Percentiles rank a stretch among this genome's conserved stretches.
phyloP scores from a whole-genome alignment of 106 monocot genomes.

The Agapanthus africanus region DNA sequence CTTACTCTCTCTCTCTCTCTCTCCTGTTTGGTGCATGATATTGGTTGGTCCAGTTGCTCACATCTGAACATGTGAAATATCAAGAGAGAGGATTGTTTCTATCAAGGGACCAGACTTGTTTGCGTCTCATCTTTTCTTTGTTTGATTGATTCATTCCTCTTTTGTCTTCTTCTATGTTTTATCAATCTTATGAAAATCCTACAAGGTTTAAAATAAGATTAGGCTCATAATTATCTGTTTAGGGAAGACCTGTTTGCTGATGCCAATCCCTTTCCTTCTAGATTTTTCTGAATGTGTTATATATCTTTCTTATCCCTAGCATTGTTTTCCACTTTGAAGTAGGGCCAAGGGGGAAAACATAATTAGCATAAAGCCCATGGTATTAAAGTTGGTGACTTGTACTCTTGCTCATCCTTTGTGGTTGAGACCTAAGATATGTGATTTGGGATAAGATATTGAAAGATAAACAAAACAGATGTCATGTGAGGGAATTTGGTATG shows the following conservation, averaged over 20 bases:
- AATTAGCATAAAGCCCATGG: background rate
- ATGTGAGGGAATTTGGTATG: slow-evolving; percentile 3
- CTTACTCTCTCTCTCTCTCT: too few species aligned
- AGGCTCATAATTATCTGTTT: too few species aligned
- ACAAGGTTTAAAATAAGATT: background rate
- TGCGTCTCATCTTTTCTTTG: too few species aligned
- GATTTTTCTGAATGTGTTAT: background rate
- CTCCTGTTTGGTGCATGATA: too few species aligned
- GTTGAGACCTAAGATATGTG: background rate
- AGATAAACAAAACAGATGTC: background rate
- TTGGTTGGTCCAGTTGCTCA: too few species aligned
- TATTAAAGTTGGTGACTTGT: background rate
- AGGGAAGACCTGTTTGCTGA: background rate
- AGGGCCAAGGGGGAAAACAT: background rate
- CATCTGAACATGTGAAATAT: too few species aligned
- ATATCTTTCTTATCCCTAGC: background rate
- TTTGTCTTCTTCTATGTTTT: background rate
- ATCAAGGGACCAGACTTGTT: too few species aligned
- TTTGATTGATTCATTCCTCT: background rate
- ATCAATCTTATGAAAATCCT: background rate
- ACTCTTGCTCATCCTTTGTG: background rate
- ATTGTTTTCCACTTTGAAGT: background rate
- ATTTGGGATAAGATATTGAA: background rate
- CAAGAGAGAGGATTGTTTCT: too few species aligned
- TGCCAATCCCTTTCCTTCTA: background rate